Evolutionary conservation across 306 rosid genomes (phyloP), one percentile per base, ranked within the genome.

Genomic region (Gynostemma pentaphyllum): DNA sequence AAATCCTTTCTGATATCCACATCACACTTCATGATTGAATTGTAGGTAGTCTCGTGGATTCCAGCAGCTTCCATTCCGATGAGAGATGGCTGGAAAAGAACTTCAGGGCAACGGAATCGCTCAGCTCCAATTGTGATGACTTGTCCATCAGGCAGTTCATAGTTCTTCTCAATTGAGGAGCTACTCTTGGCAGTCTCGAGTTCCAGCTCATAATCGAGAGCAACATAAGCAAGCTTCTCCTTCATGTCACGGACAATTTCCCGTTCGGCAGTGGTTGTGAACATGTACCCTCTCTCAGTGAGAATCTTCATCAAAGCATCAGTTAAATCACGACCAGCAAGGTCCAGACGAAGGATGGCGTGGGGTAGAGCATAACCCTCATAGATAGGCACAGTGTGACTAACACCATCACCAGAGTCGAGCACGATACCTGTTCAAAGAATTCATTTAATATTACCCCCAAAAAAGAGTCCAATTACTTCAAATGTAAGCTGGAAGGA

Each of bases 61-160:
- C 96, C 97, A 19, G 97, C 97, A 83, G 96, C 97, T 83, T 90
- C 97, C 96, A 90, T 90, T 73, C 97, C 97, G 12, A 90, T 90
- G 80, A 90, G 87, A 47, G 97, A 90, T 54, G 97, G 97, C 75
- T 90, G 97, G 91, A 90, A 90, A 68, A 90, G 94, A 49, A 90
- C 97, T 72, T 87, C 97, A 6, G 96, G 95, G 82, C 97, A 90
- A 40, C 96, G 80, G 86, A 90, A 90, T 70, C 97, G 83, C 83
- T 90, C 96, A 13, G 97, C 97, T 78, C 96, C 97, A 45, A 90
- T 90, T 28, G 97, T 87, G 80, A 90, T 87, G 55, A 90, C 94
- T 52, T 90, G 97, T 40, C 96, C 96, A 59, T 90, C 96, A 0
- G 96, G 96, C 68, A 85, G 87, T 82, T 90, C 97, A 13, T 90